Base-by-base conservation (phyloP, 768 basidiomycete species). In the Multifurca ochricompacta region DNA sequence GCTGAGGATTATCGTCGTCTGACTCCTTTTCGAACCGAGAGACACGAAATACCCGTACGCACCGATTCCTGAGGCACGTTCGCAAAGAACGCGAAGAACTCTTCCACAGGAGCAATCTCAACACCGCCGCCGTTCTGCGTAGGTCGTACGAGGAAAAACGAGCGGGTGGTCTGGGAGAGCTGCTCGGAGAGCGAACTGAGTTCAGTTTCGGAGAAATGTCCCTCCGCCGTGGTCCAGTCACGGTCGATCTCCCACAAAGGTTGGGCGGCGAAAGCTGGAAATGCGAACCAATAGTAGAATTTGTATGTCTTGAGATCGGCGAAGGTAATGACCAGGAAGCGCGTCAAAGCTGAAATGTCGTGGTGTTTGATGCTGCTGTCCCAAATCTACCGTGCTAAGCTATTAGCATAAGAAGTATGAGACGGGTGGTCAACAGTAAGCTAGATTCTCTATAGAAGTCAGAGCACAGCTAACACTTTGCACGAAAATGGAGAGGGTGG, bases 281-380 rank as follows among this genome's bases (percentile, higher is more conserved):
- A 96, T 0, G 89, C 87, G 65, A 97, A 97, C 96, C 95, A 99
- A 70, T 97, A 97, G 65, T 85, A 93, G 67, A 92, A 98, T 61
- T 85, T 87, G 75, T 96, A 97, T 68, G 94, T 97, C 77, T 98
- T 99, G 62, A 99, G 82, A 69, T 99, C 96, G 0, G 96, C 91
- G 62, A 84, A 98, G 0, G 93, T 92, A 62, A 99, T 87, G 47
- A 96, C 74, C 19, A 98, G 75, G 72, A 97, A 97, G 4, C 78
- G 78, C 51, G 78, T 87, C 36, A 97, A 74, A 11, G 75, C 68
- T 5, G 78, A 65, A 0, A 81, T 72, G 57, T 81, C 75, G 40
- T 77, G 76, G 51, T 74, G 77, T 28, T 72, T 65, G 41, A 74
- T 58, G 59, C 84, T 78, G 58, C 75, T 72, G 35, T 82, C 69